Conservation (phyloP, 2,329 filamentous ascomycete genomes). For the Dothideomycetes sp. region DNA sequence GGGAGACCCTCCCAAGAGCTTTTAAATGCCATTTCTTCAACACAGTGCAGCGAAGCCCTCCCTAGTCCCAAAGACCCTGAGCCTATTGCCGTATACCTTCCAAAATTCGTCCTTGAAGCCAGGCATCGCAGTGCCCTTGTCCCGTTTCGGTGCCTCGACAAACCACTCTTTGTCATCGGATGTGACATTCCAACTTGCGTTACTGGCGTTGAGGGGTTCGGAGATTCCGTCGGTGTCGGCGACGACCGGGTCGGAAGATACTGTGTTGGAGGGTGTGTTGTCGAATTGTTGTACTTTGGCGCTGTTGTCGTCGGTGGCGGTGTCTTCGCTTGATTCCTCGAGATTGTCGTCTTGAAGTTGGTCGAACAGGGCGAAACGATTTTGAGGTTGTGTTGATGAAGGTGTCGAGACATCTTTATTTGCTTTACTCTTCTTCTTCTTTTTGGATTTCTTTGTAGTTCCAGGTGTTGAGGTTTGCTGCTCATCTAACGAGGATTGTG, state of each 20-base stretch:
- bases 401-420: not conserved
- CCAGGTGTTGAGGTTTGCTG: not conserved
- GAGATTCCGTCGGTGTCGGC: conserved; percentile 12
- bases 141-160: not conserved
- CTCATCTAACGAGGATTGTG: not conserved
- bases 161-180: not conserved
- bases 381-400: conserved; percentile 5
- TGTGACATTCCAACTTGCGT: not conserved
- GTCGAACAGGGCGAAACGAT: conserved; percentile 27
- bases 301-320: not conserved
- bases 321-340: conserved; percentile 16
- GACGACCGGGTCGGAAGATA: conserved; percentile 5
- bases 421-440: conserved; percentile 11
- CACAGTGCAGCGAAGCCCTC: conserved; percentile 33
- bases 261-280: conserved; percentile 9
- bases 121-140: conserved; percentile 34
- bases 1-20: too few species aligned
- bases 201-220: not conserved
- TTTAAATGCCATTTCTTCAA: too few species aligned
- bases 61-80: conserved; percentile 51
- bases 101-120: conserved; percentile 45
- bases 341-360: conserved; percentile 19
- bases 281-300: conserved; percentile 13
- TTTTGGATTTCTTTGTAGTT: conserved; percentile 15
- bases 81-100: conserved; percentile 48